These are phyloP conservation scores for Fonsecaea erecta DNA, from an alignment of 2,329 filamentous ascomycete genomes.

Conservation along the genomic window DNA sequence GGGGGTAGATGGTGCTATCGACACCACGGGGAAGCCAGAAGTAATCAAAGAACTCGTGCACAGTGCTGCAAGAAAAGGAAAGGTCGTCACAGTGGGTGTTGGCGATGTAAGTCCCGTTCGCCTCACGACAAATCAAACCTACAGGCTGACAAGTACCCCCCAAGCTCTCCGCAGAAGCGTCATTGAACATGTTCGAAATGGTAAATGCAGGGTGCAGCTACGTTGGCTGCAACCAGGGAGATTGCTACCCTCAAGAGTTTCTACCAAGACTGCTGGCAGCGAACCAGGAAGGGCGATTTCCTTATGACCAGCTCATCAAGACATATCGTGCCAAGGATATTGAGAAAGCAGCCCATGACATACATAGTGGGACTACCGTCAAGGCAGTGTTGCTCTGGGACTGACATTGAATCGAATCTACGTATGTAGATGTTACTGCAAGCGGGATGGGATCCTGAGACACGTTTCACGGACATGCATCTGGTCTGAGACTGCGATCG, in stretches of 20 bases:
- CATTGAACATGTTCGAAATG: constrained; percentile 36
- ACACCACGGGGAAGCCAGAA: constrained; percentile 33
- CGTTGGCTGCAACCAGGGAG: constrained; percentile 35
- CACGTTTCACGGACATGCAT: no score
- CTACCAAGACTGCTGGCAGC: constrained; percentile 32
- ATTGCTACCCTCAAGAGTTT: constrained; percentile 36
- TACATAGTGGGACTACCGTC: constrained; percentile 40
- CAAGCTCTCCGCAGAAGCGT: constrained; percentile 31
- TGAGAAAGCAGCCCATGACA: constrained; percentile 38
- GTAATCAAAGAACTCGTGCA: constrained; percentile 35
- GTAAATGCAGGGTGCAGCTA: constrained; percentile 36
- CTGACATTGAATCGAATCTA: constrained; percentile 11
- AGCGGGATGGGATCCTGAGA: background rate
- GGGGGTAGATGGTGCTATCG: constrained; percentile 36
- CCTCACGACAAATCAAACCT: background rate
- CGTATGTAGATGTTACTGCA: background rate
- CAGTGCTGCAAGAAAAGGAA: constrained; percentile 35
- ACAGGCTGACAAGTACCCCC: background rate
- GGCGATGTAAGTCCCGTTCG: constrained; percentile 26
- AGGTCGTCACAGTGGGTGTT: constrained; percentile 36
- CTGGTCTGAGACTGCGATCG: no score
- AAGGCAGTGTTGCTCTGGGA: constrained; percentile 43
- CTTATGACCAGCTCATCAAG: constrained; percentile 53
- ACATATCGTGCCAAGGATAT: constrained; percentile 47
- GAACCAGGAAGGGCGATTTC: constrained; percentile 49